Percentiles rank a stretch among this genome's conserved stretches.
Evolutionary conservation across 2,329 filamentous ascomycete genomes (phyloP).

Genomic region (Pseudocercospora crystallina): DNA sequence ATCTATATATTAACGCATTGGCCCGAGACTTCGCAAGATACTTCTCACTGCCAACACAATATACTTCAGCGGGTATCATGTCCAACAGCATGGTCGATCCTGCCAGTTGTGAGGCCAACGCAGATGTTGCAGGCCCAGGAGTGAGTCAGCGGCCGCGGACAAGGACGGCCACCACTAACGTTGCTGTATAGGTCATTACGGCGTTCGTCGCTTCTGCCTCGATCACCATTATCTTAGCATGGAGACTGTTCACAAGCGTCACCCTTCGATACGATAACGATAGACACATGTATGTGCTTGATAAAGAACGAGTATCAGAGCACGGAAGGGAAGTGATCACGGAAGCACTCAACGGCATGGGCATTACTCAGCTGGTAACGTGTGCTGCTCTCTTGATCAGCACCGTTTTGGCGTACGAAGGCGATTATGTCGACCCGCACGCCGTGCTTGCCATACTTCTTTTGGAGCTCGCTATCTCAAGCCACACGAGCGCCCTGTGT

Average conservation of each 20-base stretch:
- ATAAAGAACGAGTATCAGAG: no score
- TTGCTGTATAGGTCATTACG: not conserved
- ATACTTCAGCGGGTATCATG: no score
- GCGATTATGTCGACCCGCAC: not conserved
- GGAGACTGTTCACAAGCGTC: not conserved
- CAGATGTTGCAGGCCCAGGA: slow-evolving; percentile 1
- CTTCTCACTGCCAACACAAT: no score
- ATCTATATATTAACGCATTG: no score
- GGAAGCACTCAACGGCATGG: not conserved
- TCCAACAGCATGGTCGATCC: no score
- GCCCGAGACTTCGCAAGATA: no score
- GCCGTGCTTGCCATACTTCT: not conserved
- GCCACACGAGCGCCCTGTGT: no score
- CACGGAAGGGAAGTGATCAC: no score
- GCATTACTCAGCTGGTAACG: not conserved
- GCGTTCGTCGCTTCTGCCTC: slow-evolving; percentile 1
- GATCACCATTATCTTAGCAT: not conserved
- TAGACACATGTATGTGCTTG: no score
- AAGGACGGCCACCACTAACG: not conserved
- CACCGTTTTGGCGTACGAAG: not conserved
- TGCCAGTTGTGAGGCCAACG: not conserved
- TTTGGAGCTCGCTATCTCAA: no score
- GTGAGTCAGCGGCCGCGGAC: not conserved
- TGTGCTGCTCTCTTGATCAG: not conserved
- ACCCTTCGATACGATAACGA: not conserved